Conservation (phyloP, 225 moss, liverwort and hornwort species). For the Physcomitrellopsis africana region DNA sequence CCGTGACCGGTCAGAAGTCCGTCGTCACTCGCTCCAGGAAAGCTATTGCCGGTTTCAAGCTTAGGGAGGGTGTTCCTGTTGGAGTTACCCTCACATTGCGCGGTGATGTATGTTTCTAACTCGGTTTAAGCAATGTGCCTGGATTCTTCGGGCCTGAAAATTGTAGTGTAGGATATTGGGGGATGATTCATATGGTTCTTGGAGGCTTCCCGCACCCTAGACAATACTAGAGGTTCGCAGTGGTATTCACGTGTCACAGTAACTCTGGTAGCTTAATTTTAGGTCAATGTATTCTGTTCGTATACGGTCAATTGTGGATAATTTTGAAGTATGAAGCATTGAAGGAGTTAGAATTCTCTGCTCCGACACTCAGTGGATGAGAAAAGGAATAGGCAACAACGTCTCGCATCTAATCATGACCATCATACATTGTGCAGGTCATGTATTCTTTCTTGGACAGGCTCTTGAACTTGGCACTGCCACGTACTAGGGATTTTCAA, state of each 20-base stretch:
- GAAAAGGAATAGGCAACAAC: neutral
- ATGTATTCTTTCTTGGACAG: slow-evolving; percentile 82
- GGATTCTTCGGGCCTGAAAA: neutral
- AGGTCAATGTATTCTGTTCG: neutral
- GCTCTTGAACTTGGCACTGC: slow-evolving; percentile 73
- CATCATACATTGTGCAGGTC: slow-evolving; percentile 37
- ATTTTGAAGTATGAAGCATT: neutral
- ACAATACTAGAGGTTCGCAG: neutral
- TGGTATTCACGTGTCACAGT: no score
- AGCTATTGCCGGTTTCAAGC: slow-evolving; percentile 80
- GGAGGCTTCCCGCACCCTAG: neutral
- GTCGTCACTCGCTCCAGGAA: slow-evolving; percentile 70
- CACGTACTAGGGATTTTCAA: slow-evolving; percentile 82
- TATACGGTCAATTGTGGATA: neutral
- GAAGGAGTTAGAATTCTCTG: neutral
- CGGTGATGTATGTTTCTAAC: slow-evolving; percentile 1
- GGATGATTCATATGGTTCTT: neutral
- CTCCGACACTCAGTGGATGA: no score
- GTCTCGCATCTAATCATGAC: neutral
- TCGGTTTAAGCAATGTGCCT: neutral
- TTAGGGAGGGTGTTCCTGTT: slow-evolving; percentile 31
- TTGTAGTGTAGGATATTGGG: neutral
- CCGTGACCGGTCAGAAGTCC: slow-evolving; percentile 61
- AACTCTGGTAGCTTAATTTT: neutral
- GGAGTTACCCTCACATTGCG: neutral